Conservation (phyloP, 1,139 yeast species). For the Candida mesenterica region DNA sequence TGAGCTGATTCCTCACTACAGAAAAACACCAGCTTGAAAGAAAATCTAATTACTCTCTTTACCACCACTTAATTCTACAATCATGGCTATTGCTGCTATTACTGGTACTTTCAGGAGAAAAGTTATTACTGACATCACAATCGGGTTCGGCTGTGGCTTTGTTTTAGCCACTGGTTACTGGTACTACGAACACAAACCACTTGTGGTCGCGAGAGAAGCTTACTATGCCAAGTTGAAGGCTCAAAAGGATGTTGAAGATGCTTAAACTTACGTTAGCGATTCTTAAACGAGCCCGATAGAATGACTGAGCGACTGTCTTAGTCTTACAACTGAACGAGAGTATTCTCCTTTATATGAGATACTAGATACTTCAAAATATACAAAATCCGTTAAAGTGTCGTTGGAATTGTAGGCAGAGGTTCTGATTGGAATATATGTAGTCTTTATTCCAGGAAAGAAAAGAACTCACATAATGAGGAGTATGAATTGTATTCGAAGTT, state of each 20-base stretch:
- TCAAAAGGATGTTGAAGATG: conserved; percentile 69
- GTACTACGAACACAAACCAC: conserved; percentile 80
- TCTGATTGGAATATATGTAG: no score
- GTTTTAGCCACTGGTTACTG: conserved; percentile 54
- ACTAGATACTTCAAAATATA: no score
- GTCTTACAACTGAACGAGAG: no score
- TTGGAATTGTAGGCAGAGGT: no score
- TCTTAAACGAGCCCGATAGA: no score
- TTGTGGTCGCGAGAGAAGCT: conserved; percentile 75
- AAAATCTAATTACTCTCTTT: no score
- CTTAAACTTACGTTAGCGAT: conserved; percentile 11
- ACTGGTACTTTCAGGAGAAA: conserved; percentile 81
- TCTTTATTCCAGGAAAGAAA: no score
- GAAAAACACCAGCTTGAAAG: background rate
- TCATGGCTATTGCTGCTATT: conserved; percentile 88
- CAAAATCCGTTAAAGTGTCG: no score
- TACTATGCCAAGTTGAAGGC: conserved; percentile 76
- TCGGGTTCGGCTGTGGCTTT: conserved; percentile 55
- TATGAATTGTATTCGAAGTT: no score
- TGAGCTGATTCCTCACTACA: conserved; percentile 20
- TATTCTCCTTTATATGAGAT: no score
- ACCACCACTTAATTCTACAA: conserved; percentile 13
- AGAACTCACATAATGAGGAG: no score
- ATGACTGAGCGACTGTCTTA: no score
- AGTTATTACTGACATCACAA: conserved; percentile 74